Conservation (phyloP, 805 yeast genomes). For the Kuraishia hungarica region DNA sequence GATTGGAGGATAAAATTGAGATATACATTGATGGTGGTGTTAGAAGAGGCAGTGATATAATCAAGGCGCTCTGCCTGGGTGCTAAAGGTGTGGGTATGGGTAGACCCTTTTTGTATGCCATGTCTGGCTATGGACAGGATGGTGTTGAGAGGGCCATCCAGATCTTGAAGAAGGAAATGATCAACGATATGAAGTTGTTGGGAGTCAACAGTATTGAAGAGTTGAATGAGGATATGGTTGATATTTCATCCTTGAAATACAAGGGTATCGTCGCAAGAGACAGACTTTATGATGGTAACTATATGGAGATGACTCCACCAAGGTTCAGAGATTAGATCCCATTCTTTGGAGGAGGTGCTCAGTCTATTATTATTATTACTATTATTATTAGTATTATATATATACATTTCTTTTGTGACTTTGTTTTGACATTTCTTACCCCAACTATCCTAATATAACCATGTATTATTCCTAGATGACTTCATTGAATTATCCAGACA, state of each 20-base stretch:
- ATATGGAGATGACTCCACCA: constrained; percentile 47
- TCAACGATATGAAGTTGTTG: constrained; percentile 55
- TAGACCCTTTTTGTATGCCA: constrained; percentile 67
- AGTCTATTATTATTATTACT: no score
- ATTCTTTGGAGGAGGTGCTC: no score
- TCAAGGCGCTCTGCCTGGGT: constrained; percentile 35
- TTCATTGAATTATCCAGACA: no score
- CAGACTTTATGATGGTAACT: constrained; percentile 41
- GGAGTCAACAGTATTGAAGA: constrained; percentile 35
- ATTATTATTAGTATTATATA: no score
- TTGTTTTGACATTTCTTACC: constrained; percentile 24
- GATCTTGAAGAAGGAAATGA: constrained; percentile 51
- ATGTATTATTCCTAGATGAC: no score
- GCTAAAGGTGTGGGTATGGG: constrained; percentile 56
- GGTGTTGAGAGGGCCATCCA: constrained; percentile 64
- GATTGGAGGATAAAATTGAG: constrained; percentile 29
- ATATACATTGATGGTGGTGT: constrained; percentile 36
- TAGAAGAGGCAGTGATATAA: constrained; percentile 32
- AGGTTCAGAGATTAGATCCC: background rate
- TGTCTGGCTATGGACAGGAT: constrained; percentile 71
- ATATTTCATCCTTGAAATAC: constrained; percentile 20
- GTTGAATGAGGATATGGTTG: constrained; percentile 27
- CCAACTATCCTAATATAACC: background rate
- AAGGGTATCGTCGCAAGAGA: constrained; percentile 35
- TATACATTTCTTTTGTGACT: no score